phyloP scores from a whole-genome alignment of 306 rosid genomes.

The Prunus kanzakura region DNA sequence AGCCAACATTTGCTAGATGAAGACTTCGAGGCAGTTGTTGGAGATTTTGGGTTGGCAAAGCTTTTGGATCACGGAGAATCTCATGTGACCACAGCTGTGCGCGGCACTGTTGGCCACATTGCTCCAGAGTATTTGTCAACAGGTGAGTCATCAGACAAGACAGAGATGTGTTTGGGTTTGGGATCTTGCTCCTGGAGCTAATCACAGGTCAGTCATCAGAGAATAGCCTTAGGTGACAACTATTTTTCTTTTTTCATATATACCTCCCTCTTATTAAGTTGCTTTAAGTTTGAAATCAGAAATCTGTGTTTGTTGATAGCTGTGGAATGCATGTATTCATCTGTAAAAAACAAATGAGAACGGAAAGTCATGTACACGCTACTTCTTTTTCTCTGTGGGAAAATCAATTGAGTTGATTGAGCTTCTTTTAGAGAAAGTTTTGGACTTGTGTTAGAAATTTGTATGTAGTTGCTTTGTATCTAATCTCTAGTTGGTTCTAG shows the following conservation, averaged over 20 bases:
- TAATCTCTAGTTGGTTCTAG: too few species aligned
- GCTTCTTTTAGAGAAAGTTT: slow-evolving; percentile 11
- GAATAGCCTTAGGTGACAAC: slow-evolving; percentile 69
- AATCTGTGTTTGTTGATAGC: slow-evolving; percentile 39
- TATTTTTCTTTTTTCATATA: slow-evolving; percentile 20
- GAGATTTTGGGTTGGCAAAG: slow-evolving; percentile 98
- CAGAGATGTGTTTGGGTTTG: slow-evolving; percentile 91
- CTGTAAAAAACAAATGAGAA: slow-evolving; percentile 51
- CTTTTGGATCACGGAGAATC: slow-evolving; percentile 96
- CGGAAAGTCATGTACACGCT: slow-evolving; percentile 49
- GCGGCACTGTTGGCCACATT: slow-evolving; percentile 95
- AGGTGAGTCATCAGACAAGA: slow-evolving; percentile 95
- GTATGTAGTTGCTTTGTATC: neutral
- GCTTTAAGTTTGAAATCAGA: slow-evolving; percentile 27
- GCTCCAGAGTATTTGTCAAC: slow-evolving; percentile 96
- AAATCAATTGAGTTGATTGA: slow-evolving; percentile 29
- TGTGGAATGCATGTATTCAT: slow-evolving; percentile 48
- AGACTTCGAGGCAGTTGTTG: slow-evolving; percentile 94
- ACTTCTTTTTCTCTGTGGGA: slow-evolving; percentile 22
- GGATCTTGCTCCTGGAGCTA: slow-evolving; percentile 91
- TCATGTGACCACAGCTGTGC: slow-evolving; percentile 96
- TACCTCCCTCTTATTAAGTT: slow-evolving; percentile 21
- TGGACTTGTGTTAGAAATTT: slow-evolving; percentile 23
- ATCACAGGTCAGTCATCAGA: slow-evolving; percentile 71
- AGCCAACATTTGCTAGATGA: slow-evolving; percentile 92